These are phyloP conservation scores for Chaetomium sp. DNA, from an alignment of 2,329 filamentous ascomycete species.

Conservation along the genomic window DNA sequence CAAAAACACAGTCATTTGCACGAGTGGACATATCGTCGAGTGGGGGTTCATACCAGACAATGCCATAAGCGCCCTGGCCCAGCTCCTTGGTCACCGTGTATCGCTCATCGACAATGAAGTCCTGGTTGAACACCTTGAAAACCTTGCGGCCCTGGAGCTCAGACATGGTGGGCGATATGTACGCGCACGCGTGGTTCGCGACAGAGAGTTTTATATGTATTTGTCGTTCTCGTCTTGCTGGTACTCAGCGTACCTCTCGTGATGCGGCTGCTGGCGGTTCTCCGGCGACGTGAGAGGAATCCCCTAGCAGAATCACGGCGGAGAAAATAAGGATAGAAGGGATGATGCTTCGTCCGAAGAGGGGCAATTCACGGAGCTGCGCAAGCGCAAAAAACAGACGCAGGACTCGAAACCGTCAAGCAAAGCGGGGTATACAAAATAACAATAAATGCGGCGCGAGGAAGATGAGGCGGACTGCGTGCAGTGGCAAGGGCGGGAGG, in stretches of 20 bases:
- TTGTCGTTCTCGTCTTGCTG: constrained; percentile 1
- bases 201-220: background rate
- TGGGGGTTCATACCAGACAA: constrained; percentile 70
- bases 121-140: constrained; percentile 99
- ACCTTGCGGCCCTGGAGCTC: constrained; percentile 61
- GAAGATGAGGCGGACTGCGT: background rate
- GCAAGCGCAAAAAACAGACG: background rate
- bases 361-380: constrained; percentile 2
- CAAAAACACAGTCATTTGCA: too few relatives aligned
- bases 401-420: background rate
- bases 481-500: background rate
- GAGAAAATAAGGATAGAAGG: too few relatives aligned
- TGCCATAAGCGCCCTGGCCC: constrained; percentile 95
- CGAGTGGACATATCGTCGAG: too few relatives aligned
- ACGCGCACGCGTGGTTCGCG: too few relatives aligned
- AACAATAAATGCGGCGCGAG: background rate
- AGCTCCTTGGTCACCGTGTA: constrained; percentile 99
- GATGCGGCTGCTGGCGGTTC: background rate
- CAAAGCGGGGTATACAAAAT: background rate
- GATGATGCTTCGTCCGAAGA: background rate
- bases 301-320: too few relatives aligned
- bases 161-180: constrained; percentile 24
- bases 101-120: constrained; percentile 96
- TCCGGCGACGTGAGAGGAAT: constrained; percentile 1
- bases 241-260: background rate